Conservation (phyloP, 2,329 filamentous ascomycete genomes). For the Pyrenochaeta sp. region DNA sequence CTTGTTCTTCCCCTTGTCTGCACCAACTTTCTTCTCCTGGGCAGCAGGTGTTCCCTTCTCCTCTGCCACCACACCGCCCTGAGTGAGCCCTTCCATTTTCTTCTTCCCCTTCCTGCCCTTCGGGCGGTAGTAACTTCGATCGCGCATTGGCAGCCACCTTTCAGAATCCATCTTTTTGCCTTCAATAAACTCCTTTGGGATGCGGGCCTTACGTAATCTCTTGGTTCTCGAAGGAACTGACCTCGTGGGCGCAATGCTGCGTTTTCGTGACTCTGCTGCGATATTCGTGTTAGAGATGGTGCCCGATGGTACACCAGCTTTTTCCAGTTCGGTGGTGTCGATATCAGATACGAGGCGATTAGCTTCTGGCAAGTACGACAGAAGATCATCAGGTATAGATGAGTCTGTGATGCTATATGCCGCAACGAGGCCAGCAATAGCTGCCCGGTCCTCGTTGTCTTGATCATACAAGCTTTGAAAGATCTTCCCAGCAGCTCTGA, state of each 20-base stretch:
- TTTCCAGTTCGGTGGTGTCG: slow-evolving; percentile 69
- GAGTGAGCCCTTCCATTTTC: slow-evolving; percentile 74
- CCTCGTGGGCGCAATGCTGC: slow-evolving; percentile 46
- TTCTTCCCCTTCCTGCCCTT: slow-evolving; percentile 94
- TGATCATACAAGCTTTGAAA: slow-evolving; percentile 76
- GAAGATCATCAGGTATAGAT: slow-evolving; percentile 62
- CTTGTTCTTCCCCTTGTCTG: slow-evolving; percentile 45
- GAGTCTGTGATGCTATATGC: slow-evolving; percentile 73
- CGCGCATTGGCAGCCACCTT: slow-evolving; percentile 89
- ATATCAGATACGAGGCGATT: slow-evolving; percentile 68
- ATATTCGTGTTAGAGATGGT: slow-evolving; percentile 41
- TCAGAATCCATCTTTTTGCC: slow-evolving; percentile 87
- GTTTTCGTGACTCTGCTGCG: slow-evolving; percentile 50
- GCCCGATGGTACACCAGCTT: slow-evolving; percentile 69
- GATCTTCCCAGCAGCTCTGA: slow-evolving; percentile 76
- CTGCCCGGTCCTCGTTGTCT: slow-evolving; percentile 72
- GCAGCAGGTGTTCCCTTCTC: slow-evolving; percentile 55
- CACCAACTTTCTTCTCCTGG: slow-evolving; percentile 43
- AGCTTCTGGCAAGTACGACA: slow-evolving; percentile 68
- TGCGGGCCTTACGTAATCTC: slow-evolving; percentile 66
- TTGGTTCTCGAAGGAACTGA: slow-evolving; percentile 62
- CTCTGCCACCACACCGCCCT: slow-evolving; percentile 83
- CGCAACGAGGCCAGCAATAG: slow-evolving; percentile 85
- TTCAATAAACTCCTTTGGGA: slow-evolving; percentile 78
- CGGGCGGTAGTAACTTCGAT: slow-evolving; percentile 86